Evolutionary conservation across 345 rosid genomes (phyloP), one percentile per base, ranked within the genome.

Genomic region (Gossypium herbaceum): DNA sequence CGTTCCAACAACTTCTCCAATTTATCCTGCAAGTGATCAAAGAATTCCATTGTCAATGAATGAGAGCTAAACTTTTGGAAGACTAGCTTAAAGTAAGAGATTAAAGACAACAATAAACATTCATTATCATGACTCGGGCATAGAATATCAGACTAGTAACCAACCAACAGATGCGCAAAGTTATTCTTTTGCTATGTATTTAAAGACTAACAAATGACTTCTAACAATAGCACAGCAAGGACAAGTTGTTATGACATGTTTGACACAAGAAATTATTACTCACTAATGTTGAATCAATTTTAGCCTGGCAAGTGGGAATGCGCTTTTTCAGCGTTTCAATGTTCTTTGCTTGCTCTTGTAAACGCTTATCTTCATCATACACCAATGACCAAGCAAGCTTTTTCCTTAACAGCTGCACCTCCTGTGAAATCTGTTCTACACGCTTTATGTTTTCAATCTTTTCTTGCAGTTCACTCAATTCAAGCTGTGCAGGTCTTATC

Each of bases 351-450:
- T 90, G 91, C 70, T 88, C 93, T 77, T 79, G 76, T 34, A 93
- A 82, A 81, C 89, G 86, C 90, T 80, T 83, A 75, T 95, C 98
- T 61, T 87, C 89, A 80, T 85, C 88, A 73, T 91, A 95, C 47
- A 93, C 98, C 95, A 92, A 92, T 9, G 98, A 88, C 99, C 99
- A 95, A 51, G 99, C 99, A 56, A 95, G 90, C 81, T 88, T 90
- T 81, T 90, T 92, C 78, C 84, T 91, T 78, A 95, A 78, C 58
- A 83, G 90, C 72, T 90, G 90, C 79, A 84, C 86, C 84, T 86
- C 82, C 75, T 81, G 94, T 64, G 97, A 84, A 61, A 95, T 84
- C 84, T 89, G 89, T 78, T 91, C 99, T 69, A 95, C 85, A 60
- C 86, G 98, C 84, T 95, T 95, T 95, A 93, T 88, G 82, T 81